Evolutionary conservation across 352 stramenopile species (phyloP), one percentile per base, ranked within the genome.

Genomic region (Pythium brachiatum): DNA sequence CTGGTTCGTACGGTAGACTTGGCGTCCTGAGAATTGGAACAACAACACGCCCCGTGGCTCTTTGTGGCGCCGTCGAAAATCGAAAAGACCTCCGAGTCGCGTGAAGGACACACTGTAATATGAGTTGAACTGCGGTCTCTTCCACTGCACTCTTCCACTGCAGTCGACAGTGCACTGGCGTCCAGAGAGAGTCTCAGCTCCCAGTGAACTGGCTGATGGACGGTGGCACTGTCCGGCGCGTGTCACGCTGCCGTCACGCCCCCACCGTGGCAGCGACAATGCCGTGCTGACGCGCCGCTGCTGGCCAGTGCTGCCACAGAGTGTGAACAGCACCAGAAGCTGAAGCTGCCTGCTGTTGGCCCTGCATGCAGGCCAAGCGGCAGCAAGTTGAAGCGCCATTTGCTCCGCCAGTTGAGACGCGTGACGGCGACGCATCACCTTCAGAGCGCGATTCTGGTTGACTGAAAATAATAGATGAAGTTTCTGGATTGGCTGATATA

Each of bases 351-450:
- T 34, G 29, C 29, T 34, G 29, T 5, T 11, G 29, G 29, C 29
- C 29, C 29, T 9, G 29, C 21, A 38, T 27, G 26, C 13, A 41
- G 16, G 32, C 41, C n/a, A 2, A 20, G 21, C 41, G 41, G 23
- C 48, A 67, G 26, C 52, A n/a, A n/a, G n/a, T 61, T 56, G 44
- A 67, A 67, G 52, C 36, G 29, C 60, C 39, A 52, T 60, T 67
- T 67, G 52, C 47, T 46, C 16, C 60, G 48, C 60, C 39, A 67
- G 26, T n/a, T 13, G 16, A 9, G 34, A 21, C 39, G 41, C 16
- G 44, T 67, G 60, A 67, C 60, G 60, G 52, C 60, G 52, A 47
- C 21, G 60, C 60, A 67, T 67, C 60, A 67, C 52, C 18, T 32
- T 34, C 15, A 16, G 0, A 29, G 3, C 25, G 56, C 15, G 31